Percentiles rank a stretch among this genome's conserved stretches.
phyloP scores from a whole-genome alignment of 352 stramenopile species.

The Phytophthora hibernalis region DNA sequence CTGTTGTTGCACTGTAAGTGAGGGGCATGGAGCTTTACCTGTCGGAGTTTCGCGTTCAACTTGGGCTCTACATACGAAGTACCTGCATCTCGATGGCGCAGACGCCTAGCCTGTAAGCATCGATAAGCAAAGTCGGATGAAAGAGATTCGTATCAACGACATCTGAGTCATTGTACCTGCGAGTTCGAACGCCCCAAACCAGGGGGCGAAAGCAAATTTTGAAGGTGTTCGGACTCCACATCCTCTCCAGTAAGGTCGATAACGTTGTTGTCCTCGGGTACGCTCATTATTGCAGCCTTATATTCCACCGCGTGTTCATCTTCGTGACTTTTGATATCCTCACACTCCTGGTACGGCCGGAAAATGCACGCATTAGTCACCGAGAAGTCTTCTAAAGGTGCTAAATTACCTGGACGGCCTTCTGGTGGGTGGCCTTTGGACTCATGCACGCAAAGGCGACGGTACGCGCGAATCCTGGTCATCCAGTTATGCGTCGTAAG shows the following conservation, averaged over 20 bases:
- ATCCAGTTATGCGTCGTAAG: slow-evolving; percentile 9
- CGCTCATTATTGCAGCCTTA: background rate
- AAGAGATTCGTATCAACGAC: background rate
- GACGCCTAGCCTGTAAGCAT: slow-evolving; percentile 32
- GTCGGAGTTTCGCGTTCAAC: slow-evolving; percentile 69
- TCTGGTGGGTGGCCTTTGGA: background rate
- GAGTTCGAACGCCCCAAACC: slow-evolving; percentile 11
- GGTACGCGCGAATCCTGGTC: slow-evolving; percentile 3
- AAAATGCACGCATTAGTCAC: slow-evolving; percentile 12
- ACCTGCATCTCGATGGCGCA: slow-evolving; percentile 49
- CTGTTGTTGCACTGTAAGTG: background rate
- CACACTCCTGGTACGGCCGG: background rate
- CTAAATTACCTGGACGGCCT: slow-evolving; percentile 13
- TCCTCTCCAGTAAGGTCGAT: background rate
- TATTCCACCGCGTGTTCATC: slow-evolving; percentile 1
- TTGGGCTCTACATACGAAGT: slow-evolving; percentile 69
- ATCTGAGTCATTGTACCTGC: slow-evolving; percentile 14
- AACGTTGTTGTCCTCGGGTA: background rate
- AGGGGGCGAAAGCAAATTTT: background rate
- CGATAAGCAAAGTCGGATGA: slow-evolving; percentile 1
- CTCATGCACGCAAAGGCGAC: background rate
- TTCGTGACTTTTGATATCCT: slow-evolving; percentile 2
- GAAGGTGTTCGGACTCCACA: background rate
- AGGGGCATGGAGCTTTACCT: slow-evolving; percentile 31
- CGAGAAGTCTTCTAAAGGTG: too few species aligned